A percentile compares a stretch with the other conserved stretches of the same genome.
phyloP scores from a whole-genome alignment of 345 rosid genomes.

The Aquilaria sinensis region DNA sequence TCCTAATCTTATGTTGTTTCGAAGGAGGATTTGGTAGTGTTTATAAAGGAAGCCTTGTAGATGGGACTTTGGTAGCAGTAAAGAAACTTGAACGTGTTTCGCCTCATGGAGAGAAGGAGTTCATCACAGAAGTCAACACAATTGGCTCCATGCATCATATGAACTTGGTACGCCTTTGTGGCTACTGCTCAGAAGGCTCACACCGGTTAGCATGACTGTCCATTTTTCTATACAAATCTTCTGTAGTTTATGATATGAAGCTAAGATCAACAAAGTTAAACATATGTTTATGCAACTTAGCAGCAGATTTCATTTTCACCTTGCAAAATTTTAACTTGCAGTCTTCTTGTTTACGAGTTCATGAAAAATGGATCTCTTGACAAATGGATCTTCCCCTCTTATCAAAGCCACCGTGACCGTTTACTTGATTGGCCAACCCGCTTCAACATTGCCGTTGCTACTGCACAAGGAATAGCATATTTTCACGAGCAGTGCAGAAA shows the following conservation, averaged over 20 bases:
- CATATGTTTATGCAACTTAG: background rate
- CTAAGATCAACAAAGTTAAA: background rate
- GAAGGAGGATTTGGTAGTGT: constrained; percentile 84
- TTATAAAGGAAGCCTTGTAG: constrained; percentile 52
- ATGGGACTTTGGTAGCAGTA: constrained; percentile 52
- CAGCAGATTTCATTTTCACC: background rate
- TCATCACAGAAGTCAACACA: constrained; percentile 79
- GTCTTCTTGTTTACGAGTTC: constrained; percentile 75
- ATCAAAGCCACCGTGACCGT: constrained; percentile 5
- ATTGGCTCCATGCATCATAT: constrained; percentile 85
- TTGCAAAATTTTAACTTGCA: constrained; percentile 14
- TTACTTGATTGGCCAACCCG: constrained; percentile 63
- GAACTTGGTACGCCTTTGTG: constrained; percentile 69
- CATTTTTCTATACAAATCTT: background rate
- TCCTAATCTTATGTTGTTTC: constrained; percentile 1
- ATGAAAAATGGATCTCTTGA: constrained; percentile 73
- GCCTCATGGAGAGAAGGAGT: constrained; percentile 68
- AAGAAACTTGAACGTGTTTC: constrained; percentile 62
- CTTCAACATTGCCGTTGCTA: constrained; percentile 45
- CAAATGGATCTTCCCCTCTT: constrained; percentile 63
- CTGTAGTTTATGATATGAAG: background rate
- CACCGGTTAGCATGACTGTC: constrained; percentile 39
- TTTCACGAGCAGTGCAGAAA: constrained; percentile 77
- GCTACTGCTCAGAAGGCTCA: constrained; percentile 69
- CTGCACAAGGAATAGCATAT: constrained; percentile 69